Evolutionary conservation across 192 early-diverging fungal species (phyloP).

Genomic region (Rhizophagus clarus): DNA sequence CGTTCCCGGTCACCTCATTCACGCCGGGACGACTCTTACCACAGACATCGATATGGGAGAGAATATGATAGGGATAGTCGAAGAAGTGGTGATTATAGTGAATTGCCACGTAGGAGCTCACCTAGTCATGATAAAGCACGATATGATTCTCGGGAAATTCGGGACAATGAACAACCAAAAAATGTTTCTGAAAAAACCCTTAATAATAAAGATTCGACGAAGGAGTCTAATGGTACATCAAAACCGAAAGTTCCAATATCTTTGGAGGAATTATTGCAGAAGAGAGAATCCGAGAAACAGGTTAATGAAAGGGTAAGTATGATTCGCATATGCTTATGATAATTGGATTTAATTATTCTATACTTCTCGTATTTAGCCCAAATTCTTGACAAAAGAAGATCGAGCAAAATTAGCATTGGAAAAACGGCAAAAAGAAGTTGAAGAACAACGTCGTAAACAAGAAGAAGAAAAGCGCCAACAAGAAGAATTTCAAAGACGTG

Average conservation of each 20-base stretch:
- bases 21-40: slow-evolving; percentile 4
- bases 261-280: slow-evolving; percentile 72
- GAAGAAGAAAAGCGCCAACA: slow-evolving; percentile 64
- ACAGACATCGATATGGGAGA: slow-evolving; percentile 19
- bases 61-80: slow-evolving; percentile 29
- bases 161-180: neutral
- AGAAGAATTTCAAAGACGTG: slow-evolving; percentile 56
- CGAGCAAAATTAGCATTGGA: slow-evolving; percentile 86
- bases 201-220: slow-evolving; percentile 30
- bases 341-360: neutral
- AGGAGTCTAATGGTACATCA: neutral
- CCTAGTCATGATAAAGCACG: neutral
- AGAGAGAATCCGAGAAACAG: slow-evolving; percentile 67
- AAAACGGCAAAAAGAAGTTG: slow-evolving; percentile 78
- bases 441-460: slow-evolving; percentile 62
- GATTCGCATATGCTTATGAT: neutral
- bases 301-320: slow-evolving; percentile 58
- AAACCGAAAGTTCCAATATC: slow-evolving; percentile 67
- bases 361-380: slow-evolving; percentile 49
- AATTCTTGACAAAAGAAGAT: slow-evolving; percentile 92
- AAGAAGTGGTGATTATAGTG: slow-evolving; percentile 6
- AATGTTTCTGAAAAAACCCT: slow-evolving; percentile 1
- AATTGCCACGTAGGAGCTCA: neutral
- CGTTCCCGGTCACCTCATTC: slow-evolving; percentile 19
- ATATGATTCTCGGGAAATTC: slow-evolving; percentile 24